These are phyloP conservation scores for Nakazawaea sp. DNA, from an alignment of 805 yeast genomes.

Conservation along the genomic window DNA sequence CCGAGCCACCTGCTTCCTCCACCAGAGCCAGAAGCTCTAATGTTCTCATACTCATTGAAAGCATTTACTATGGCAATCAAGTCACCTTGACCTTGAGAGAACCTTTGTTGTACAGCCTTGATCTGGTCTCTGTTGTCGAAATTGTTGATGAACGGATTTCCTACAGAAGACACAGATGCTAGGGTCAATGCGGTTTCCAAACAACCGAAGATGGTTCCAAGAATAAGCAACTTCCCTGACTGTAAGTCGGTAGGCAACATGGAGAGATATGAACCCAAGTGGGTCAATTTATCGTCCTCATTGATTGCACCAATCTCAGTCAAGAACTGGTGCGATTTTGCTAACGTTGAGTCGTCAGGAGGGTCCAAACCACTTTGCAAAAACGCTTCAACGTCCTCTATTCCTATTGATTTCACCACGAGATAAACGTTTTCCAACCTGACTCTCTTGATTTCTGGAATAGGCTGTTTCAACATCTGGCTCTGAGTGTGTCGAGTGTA, in stretches of 20 bases:
- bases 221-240: slow-evolving; percentile 75
- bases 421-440: slow-evolving; percentile 78
- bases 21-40: slow-evolving; percentile 18
- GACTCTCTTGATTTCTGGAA: slow-evolving; percentile 85
- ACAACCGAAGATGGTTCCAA: slow-evolving; percentile 79
- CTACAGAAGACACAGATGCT: slow-evolving; percentile 71
- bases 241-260: slow-evolving; percentile 80
- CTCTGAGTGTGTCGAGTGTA: slow-evolving; percentile 58
- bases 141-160: slow-evolving; percentile 64
- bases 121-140: slow-evolving; percentile 60
- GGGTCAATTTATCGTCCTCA: slow-evolving; percentile 42
- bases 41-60: slow-evolving; percentile 41
- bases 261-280: slow-evolving; percentile 74
- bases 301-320: slow-evolving; percentile 69
- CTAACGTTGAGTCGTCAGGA: slow-evolving; percentile 51
- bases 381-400: slow-evolving; percentile 62
- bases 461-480: slow-evolving; percentile 62
- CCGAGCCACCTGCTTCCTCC: slow-evolving; percentile 38
- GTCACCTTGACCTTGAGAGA: slow-evolving; percentile 62
- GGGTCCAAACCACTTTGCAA: slow-evolving; percentile 75
- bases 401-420: slow-evolving; percentile 85
- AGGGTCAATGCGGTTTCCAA: slow-evolving; percentile 69
- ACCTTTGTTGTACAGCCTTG: slow-evolving; percentile 34
- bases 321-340: slow-evolving; percentile 43
- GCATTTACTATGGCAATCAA: slow-evolving; percentile 60